These are phyloP conservation scores for Mucuna pruriens DNA, from an alignment of 306 rosid species.

Conservation along the genomic window DNA sequence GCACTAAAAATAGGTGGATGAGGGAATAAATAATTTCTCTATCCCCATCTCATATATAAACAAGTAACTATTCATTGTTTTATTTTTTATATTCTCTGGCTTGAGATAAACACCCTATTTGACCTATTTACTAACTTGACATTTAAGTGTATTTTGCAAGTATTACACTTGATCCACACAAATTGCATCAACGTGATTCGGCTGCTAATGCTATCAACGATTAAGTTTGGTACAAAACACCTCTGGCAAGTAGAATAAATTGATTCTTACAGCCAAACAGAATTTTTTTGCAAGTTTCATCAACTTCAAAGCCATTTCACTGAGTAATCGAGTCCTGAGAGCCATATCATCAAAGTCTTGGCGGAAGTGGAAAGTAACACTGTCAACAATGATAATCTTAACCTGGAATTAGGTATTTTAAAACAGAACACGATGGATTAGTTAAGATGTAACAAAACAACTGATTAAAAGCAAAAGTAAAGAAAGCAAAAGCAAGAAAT, in stretches of 20 bases:
- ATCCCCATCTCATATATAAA: neutral
- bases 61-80: neutral
- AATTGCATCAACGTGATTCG: neutral
- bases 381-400: conserved; percentile 81
- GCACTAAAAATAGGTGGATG: neutral
- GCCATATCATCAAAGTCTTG: conserved; percentile 94
- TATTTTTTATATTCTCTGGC: neutral
- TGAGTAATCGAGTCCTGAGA: conserved; percentile 80
- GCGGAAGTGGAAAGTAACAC: conserved; percentile 94
- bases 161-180: neutral
- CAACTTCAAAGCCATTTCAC: conserved; percentile 90
- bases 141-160: neutral
- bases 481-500: conserved; percentile 16
- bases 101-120: neutral
- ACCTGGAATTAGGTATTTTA: conserved; percentile 54
- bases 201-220: conserved; percentile 5
- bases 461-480: neutral
- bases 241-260: conserved; percentile 30
- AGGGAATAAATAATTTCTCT: neutral
- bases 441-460: conserved; percentile 25
- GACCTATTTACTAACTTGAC: neutral
- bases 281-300: conserved; percentile 80
- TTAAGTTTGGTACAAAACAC: neutral
- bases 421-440: neutral
- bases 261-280: conserved; percentile 70